Evolutionary conservation across 2,329 filamentous ascomycete species (phyloP), one percentile per base, ranked within the genome.

Genomic region (Pseudogymnoascus sp.): DNA sequence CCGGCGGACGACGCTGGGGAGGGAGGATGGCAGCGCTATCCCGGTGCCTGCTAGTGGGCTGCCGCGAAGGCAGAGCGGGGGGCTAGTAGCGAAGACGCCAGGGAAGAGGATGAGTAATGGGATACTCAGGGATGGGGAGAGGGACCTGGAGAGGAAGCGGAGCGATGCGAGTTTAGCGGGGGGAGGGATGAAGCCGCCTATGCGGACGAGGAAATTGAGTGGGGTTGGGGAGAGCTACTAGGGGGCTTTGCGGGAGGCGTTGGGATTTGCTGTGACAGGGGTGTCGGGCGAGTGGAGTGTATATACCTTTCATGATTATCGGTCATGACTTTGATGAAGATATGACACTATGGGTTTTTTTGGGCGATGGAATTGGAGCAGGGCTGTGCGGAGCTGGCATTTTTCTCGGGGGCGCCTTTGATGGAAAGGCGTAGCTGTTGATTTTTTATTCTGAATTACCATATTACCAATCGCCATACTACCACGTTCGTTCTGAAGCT

Each of bases 141-240:
- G 66, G 26, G 68, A 70, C 21, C 65, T 50, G 11, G 67, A 68
- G 17, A 65, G 67, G 44, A 63, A 60, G 11, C 50, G 50, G 29
- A 56, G 50, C 6, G 29, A 56, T 2, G 50, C 50, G 17, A 56
- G 50, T 35, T 13, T 56, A 56, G 60, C 26, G 5, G 70, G 70
- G 6, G 63, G 66, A n/a, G 64, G 46, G 6, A 70, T 70, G 67
- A 70, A 70, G 53, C 68, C 70, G 37, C 67, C 69, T 7, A 67
- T 64, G 42, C 63, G 70, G 59, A 68, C 79, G 62, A 75, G 81
- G 67, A 80, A 80, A 68, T 74, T 81, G 70, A 81, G 76, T 72
- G 80, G 82, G 64, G 75, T 83, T 53, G 83, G 83, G 44, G 82
- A 85, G 73, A 83, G 81, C n/a, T 85, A 80, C 72, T 85, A 75